A percentile compares a stretch with the other conserved stretches of the same genome.
Conservation (phyloP, 192 early-diverging fungal species). For the Podila horticola region DNA sequence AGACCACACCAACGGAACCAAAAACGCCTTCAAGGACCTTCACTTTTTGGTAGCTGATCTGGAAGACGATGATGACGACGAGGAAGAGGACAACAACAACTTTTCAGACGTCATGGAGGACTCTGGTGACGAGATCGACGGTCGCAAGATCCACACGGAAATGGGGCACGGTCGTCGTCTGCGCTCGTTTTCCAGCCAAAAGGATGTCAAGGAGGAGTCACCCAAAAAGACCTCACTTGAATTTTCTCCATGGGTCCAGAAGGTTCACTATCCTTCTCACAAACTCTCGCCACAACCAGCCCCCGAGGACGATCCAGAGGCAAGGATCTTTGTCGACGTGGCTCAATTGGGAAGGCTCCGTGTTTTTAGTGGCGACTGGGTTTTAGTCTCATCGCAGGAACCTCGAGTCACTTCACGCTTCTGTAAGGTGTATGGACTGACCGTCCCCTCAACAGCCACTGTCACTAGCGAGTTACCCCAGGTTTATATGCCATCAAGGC, state of each 20-base stretch:
- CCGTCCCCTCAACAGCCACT: slow-evolving; percentile 7
- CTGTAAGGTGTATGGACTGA: slow-evolving; percentile 45
- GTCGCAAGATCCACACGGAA: slow-evolving; percentile 39
- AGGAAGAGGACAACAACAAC: slow-evolving; percentile 43
- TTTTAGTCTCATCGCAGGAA: slow-evolving; percentile 25
- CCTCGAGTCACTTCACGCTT: slow-evolving; percentile 19
- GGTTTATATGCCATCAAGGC: slow-evolving; percentile 62
- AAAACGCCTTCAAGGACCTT: slow-evolving; percentile 43
- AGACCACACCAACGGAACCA: slow-evolving; percentile 22
- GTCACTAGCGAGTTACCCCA: slow-evolving; percentile 18
- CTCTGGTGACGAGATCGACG: slow-evolving; percentile 51
- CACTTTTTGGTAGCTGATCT: slow-evolving; percentile 48
- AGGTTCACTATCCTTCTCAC: slow-evolving; percentile 49
- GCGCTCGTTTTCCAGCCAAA: slow-evolving; percentile 13
- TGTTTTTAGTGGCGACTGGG: slow-evolving; percentile 73
- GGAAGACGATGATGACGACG: slow-evolving; percentile 45
- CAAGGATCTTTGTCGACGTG: slow-evolving; percentile 62
- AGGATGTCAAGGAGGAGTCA: slow-evolving; percentile 6
- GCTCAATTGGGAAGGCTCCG: slow-evolving; percentile 58
- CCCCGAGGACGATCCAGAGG: slow-evolving; percentile 65
- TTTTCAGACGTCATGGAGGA: slow-evolving; percentile 47
- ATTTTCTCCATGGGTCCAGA: slow-evolving; percentile 46
- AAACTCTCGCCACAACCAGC: slow-evolving; percentile 55
- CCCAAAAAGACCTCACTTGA: slow-evolving; percentile 26
- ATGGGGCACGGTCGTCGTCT: slow-evolving; percentile 20